Evolutionary conservation across 2,329 filamentous ascomycete genomes (phyloP).

Genomic region (Hypoxylon rubiginosum): DNA sequence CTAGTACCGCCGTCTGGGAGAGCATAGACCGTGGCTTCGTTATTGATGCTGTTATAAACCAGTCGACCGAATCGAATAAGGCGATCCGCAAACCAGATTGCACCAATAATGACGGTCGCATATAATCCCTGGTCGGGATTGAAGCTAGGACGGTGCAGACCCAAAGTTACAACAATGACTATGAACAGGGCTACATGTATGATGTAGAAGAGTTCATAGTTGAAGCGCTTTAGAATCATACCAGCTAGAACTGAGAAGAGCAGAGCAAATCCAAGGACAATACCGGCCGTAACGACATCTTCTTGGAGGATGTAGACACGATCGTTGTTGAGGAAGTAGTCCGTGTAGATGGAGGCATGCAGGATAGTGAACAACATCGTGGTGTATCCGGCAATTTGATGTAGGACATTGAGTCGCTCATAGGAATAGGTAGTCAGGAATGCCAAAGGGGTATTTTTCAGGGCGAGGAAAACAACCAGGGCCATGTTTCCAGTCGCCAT

Average conservation of each 20-base stretch:
- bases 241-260: constrained; percentile 55
- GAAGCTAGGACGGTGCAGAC: constrained; percentile 60
- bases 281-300: constrained; percentile 53
- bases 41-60: constrained; percentile 56
- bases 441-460: constrained; percentile 64
- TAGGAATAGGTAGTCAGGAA: constrained; percentile 60
- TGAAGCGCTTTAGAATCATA: constrained; percentile 52
- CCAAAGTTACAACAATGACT: constrained; percentile 57
- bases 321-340: constrained; percentile 47
- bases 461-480: constrained; percentile 61
- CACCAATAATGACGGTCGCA: constrained; percentile 55
- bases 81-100: constrained; percentile 62
- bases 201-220: constrained; percentile 64
- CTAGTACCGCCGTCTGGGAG: constrained; percentile 61
- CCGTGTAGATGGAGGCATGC: constrained; percentile 55
- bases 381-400: constrained; percentile 61
- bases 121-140: constrained; percentile 53
- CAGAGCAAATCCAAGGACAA: constrained; percentile 55
- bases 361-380: constrained; percentile 54
- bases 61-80: constrained; percentile 56
- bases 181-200: constrained; percentile 60
- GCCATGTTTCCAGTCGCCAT: constrained; percentile 60
- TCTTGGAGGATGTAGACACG: constrained; percentile 46
- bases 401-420: constrained; percentile 62
- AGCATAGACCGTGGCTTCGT: constrained; percentile 57